phyloP scores from a whole-genome alignment of 1,139 yeast species.

The Yamadazyma triangularis region DNA sequence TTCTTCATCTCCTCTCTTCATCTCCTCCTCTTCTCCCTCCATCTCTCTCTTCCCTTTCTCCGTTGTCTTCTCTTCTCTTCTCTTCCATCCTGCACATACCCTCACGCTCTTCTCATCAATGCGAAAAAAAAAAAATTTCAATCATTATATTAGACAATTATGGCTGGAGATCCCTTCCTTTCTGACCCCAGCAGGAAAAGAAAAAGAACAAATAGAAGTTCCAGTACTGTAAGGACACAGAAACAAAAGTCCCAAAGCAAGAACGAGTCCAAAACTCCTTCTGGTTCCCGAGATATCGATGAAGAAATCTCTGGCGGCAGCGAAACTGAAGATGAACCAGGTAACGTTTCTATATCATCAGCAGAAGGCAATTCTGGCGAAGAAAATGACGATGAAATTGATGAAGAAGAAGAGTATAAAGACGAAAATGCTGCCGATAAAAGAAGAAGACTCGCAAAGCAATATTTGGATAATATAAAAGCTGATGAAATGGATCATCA shows the following conservation, averaged over 20 bases:
- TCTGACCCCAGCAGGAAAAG: constrained; percentile 56
- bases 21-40: no score
- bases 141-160: no score
- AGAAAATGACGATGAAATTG: constrained; percentile 36
- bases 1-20: no score
- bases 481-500: constrained; percentile 35
- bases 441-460: constrained; percentile 90
- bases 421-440: constrained; percentile 88
- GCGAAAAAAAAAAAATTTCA: no score
- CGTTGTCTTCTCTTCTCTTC: no score
- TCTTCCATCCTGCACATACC: no score
- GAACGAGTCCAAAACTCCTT: constrained; percentile 7
- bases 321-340: constrained; percentile 32
- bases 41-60: no score
- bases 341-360: constrained; percentile 10
- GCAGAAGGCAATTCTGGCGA: constrained; percentile 15
- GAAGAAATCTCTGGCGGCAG: constrained; percentile 37
- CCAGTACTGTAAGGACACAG: constrained; percentile 12
- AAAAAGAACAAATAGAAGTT: constrained; percentile 31
- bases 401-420: constrained; percentile 66
- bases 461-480: constrained; percentile 78
- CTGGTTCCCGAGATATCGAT: constrained; percentile 22
- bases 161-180: constrained; percentile 51
- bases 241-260: background rate
- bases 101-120: no score